phyloP scores from a whole-genome alignment of 805 yeast genomes.

The Helenozyma rhizophorensis region DNA sequence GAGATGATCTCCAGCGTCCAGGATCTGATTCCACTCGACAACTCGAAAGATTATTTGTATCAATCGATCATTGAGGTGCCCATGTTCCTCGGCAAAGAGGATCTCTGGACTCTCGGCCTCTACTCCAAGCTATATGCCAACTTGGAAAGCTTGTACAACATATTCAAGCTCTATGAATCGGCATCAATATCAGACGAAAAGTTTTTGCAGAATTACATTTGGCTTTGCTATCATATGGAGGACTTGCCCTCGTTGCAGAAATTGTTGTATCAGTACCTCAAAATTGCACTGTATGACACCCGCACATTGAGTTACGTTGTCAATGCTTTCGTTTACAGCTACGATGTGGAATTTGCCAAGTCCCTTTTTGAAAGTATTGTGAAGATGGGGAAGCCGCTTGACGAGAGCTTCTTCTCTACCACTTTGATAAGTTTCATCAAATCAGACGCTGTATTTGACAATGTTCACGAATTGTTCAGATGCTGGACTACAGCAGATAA shows the following conservation, averaged over 20 bases:
- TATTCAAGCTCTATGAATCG: constrained; percentile 18
- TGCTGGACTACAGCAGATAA: constrained; percentile 24
- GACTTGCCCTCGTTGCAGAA: constrained; percentile 22
- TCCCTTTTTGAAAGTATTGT: constrained; percentile 20
- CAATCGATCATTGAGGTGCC: constrained; percentile 13
- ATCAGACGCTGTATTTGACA: constrained; percentile 30
- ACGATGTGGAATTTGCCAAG: constrained; percentile 30
- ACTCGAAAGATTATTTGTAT: constrained; percentile 7
- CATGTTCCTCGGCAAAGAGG: constrained; percentile 4
- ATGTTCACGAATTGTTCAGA: constrained; percentile 17
- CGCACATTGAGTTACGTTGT: constrained; percentile 26
- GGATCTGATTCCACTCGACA: constrained; percentile 10
- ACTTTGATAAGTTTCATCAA: constrained; percentile 21
- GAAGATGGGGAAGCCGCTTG: constrained; percentile 19
- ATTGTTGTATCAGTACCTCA: constrained; percentile 19
- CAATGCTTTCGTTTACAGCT: constrained; percentile 26
- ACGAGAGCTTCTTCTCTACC: constrained; percentile 23
- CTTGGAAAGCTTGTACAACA: constrained; percentile 20
- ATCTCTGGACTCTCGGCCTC: constrained; percentile 7
- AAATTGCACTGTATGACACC: constrained; percentile 17
- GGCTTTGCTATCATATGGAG: constrained; percentile 34
- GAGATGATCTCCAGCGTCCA: constrained; percentile 12
- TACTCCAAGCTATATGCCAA: constrained; percentile 10
- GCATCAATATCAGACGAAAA: constrained; percentile 8
- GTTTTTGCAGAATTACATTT: constrained; percentile 24